phyloP scores from a whole-genome alignment of 768 basidiomycete species.

The Astraeus odoratus region DNA sequence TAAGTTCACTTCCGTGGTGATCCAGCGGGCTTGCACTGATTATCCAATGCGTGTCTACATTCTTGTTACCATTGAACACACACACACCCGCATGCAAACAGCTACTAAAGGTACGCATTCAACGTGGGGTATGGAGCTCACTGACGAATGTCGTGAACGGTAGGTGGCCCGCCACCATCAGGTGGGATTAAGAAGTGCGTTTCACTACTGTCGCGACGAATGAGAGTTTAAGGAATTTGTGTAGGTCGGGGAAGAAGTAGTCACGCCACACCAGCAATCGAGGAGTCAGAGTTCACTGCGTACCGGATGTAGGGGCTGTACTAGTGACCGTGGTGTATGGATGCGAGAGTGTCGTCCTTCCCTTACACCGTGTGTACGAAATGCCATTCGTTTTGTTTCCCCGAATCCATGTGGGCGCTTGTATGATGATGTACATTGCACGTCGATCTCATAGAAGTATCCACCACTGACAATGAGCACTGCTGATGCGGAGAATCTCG shows the following conservation, averaged over 20 bases:
- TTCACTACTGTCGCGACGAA: conserved; percentile 1
- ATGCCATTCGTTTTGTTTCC: no score
- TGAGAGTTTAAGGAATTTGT: no score
- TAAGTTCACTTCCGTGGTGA: conserved; percentile 23
- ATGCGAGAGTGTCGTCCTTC: neutral
- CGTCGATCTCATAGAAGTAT: no score
- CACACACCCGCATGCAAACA: no score
- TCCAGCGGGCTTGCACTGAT: neutral
- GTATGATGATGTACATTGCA: no score
- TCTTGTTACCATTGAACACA: conserved; percentile 5
- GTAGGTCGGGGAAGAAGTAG: conserved; percentile 70
- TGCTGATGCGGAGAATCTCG: neutral
- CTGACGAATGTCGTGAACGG: conserved; percentile 1
- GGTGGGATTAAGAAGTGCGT: conserved; percentile 85
- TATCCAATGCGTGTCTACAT: no score
- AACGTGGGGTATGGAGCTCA: conserved; percentile 2
- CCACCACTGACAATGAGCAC: neutral
- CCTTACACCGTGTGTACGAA: no score
- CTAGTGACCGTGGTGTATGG: no score
- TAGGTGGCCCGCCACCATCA: conserved; percentile 57
- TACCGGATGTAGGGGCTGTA: no score
- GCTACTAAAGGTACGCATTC: conserved; percentile 23
- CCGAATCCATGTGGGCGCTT: no score
- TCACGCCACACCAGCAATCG: neutral
- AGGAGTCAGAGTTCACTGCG: no score